These are phyloP conservation scores for Dalechampia spathulata DNA, from an alignment of 441 rosid species.

Conservation along the genomic window DNA sequence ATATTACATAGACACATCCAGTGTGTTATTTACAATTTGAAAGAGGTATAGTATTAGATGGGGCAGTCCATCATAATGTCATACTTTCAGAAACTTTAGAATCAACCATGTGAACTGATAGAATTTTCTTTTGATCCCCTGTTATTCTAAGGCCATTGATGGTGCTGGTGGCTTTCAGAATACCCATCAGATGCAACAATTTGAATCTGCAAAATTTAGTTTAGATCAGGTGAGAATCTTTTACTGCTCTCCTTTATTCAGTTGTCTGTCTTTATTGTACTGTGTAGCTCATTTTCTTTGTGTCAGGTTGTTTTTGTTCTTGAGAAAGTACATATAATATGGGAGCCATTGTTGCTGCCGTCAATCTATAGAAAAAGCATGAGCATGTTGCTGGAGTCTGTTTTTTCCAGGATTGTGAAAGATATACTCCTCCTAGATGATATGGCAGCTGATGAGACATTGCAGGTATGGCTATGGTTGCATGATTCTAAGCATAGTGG, in stretches of 20 bases:
- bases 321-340: slow-evolving; percentile 87
- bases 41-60: slow-evolving; percentile 42
- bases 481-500: not conserved
- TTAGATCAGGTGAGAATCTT: slow-evolving; percentile 62
- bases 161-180: slow-evolving; percentile 95
- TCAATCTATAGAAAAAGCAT: slow-evolving; percentile 79
- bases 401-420: slow-evolving; percentile 61
- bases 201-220: slow-evolving; percentile 83
- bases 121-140: not conserved
- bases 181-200: slow-evolving; percentile 78
- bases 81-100: slow-evolving; percentile 1
- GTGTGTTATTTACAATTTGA: slow-evolving; percentile 60
- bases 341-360: slow-evolving; percentile 85
- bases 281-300: slow-evolving; percentile 11
- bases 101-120: not conserved
- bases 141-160: slow-evolving; percentile 66
- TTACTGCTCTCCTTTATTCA: slow-evolving; percentile 6
- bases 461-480: slow-evolving; percentile 42
- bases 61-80: not conserved
- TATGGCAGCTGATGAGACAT: slow-evolving; percentile 97
- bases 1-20: slow-evolving; percentile 75
- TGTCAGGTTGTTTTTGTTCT: slow-evolving; percentile 78
- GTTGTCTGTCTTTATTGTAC: slow-evolving; percentile 6
- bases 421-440: slow-evolving; percentile 91
- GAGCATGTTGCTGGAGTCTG: slow-evolving; percentile 73